Evolutionary conservation across 2,329 filamentous ascomycete species (phyloP).

Genomic region (Zasmidium angulare): DNA sequence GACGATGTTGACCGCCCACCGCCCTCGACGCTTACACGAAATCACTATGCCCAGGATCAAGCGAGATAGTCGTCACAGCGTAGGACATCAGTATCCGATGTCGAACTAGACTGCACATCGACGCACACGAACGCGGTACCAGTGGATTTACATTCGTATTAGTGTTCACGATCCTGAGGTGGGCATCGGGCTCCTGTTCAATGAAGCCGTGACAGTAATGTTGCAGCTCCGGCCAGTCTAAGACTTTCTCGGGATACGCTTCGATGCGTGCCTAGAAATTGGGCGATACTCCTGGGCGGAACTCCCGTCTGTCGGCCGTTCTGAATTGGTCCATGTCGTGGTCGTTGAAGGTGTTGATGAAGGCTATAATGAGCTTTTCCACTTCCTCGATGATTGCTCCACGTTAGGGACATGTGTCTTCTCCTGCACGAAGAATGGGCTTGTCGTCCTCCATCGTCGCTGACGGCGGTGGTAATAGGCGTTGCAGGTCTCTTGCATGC

Average conservation of each 20-base stretch:
- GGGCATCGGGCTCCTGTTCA: neutral
- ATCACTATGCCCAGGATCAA: no score
- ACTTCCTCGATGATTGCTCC: neutral
- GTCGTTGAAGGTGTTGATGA: slow-evolving; percentile 5
- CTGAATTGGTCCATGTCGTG: slow-evolving; percentile 2
- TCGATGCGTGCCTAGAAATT: slow-evolving; percentile 4
- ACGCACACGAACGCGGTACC: slow-evolving; percentile 1
- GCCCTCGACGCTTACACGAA: no score
- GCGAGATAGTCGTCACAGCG: no score
- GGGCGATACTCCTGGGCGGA: slow-evolving; percentile 2
- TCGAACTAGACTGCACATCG: no score
- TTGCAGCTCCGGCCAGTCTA: slow-evolving; percentile 5
- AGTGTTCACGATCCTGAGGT: slow-evolving; percentile 3
- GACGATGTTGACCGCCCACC: no score
- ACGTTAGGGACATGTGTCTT: neutral
- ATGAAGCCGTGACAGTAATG: slow-evolving; percentile 2
- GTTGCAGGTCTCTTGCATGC: no score
- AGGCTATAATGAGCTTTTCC: neutral
- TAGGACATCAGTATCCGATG: no score
- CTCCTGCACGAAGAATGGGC: neutral
- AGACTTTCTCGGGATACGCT: slow-evolving; percentile 1
- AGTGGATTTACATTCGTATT: neutral
- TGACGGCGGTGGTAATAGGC: neutral
- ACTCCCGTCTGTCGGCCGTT: neutral
- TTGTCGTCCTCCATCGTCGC: neutral